Evolutionary conservation across 2,329 filamentous ascomycete genomes (phyloP).

Genomic region (Colletotrichum noveboracense): DNA sequence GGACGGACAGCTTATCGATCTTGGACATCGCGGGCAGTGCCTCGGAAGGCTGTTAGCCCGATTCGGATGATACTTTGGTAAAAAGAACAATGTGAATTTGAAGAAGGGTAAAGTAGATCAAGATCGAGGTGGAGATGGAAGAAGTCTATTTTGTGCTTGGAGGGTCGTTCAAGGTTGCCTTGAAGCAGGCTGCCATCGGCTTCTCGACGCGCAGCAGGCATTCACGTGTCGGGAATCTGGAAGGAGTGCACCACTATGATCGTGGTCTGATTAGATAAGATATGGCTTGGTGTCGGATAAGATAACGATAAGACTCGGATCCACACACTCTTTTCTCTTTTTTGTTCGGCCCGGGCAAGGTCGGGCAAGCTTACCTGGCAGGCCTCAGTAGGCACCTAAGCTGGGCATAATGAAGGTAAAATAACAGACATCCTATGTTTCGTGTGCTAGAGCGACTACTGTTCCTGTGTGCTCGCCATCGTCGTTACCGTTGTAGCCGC

Average conservation of each 20-base stretch:
- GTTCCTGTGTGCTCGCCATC: not conserved
- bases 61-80: not conserved
- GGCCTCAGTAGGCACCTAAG: no score
- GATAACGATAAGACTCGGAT: not conserved
- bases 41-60: constrained; percentile 1
- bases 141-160: not conserved
- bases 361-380: not conserved
- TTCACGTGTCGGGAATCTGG: not conserved
- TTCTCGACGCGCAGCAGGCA: not conserved
- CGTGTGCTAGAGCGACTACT: not conserved
- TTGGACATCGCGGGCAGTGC: constrained; percentile 63
- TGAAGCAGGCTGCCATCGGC: not conserved
- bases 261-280: not conserved
- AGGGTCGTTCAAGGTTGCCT: not conserved
- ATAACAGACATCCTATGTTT: not conserved
- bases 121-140: not conserved
- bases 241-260: constrained; percentile 6
- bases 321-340: no score
- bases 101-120: not conserved
- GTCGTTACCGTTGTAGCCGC: not conserved
- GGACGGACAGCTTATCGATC: constrained; percentile 88
- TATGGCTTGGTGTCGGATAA: not conserved
- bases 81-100: not conserved
- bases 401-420: no score
- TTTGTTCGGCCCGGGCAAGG: not conserved